phyloP scores from a whole-genome alignment of 306 rosid species.

The Gynostemma pentaphyllum region DNA sequence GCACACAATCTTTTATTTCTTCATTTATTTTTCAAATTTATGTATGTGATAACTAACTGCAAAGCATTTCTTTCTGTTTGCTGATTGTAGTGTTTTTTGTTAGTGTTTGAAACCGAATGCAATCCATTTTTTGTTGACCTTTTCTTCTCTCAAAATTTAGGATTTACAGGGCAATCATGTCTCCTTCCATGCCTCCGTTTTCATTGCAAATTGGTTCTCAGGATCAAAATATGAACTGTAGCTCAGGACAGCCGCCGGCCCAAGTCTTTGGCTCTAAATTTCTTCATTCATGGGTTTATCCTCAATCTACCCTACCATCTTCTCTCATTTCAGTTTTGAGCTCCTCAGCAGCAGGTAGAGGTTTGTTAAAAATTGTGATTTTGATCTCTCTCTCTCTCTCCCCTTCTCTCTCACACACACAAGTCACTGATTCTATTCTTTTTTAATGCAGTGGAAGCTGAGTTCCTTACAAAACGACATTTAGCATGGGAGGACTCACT shows the following conservation, averaged over 20 bases:
- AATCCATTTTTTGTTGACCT: not conserved
- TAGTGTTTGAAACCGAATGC: not conserved
- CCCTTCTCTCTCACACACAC: too few relatives aligned
- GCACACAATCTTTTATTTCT: not conserved
- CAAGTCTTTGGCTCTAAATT: conserved; percentile 20
- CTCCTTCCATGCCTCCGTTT: conserved; percentile 29
- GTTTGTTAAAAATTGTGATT: conserved; percentile 18
- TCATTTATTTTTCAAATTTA: not conserved
- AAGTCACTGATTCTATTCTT: too few relatives aligned
- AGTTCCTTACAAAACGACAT: conserved; percentile 64
- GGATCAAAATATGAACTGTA: conserved; percentile 24
- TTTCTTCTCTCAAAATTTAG: conserved; percentile 5
- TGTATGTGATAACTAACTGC: too few relatives aligned
- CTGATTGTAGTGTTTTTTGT: too few relatives aligned
- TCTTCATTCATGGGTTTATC: conserved; percentile 86
- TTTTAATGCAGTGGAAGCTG: conserved; percentile 45
- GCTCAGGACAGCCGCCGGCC: conserved; percentile 13
- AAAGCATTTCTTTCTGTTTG: not conserved
- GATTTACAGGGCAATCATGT: conserved; percentile 34
- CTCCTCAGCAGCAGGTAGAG: conserved; percentile 58
- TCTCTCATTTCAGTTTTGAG: conserved; percentile 60
- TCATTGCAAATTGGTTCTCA: conserved; percentile 20
- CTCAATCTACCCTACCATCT: conserved; percentile 72
- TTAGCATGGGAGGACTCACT: conserved; percentile 81
- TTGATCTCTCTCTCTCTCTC: not conserved